Evolutionary conservation across 2,329 filamentous ascomycete genomes (phyloP), one percentile per base, ranked within the genome.

Genomic region (Aureobasidium leucospermi): DNA sequence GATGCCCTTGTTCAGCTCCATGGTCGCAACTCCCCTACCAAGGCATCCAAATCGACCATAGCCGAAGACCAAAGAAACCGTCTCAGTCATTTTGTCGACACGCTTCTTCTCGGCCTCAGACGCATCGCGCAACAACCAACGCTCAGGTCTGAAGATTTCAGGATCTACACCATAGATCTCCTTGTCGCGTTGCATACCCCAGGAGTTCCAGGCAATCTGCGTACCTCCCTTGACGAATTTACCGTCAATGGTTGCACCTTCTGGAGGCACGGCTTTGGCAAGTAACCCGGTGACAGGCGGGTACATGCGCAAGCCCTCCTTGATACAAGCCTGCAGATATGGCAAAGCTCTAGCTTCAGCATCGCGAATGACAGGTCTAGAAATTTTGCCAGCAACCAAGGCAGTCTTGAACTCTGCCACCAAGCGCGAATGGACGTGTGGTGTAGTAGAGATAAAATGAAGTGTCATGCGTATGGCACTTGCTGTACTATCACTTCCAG

Each of bases 401-500:
- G 74, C 75, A 6, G 63, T 63, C 63, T 74, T 71, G 8, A 80
- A 76, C 62, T 85, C 80, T 0, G 61, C 69, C 5, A 76, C 75
- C 0, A 85, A 70, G 3, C 69, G 77, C 4, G 63, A 59, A 60
- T 78, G 75, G 0, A 81, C 75, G 1, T 71, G 71, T 0, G 79
- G 78, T 28, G 75, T 78, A n/a, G 76, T 80, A 23, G 79, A 75
- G 59, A 85, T 67, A 65, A 81, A 76, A 23, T 84, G 74, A 58
- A 85, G 63, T 1, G 77, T 81, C 39, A 77, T 73, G 2, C 82
- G 77, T 9, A 85, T 76, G 1, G 76, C 76, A 0, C 79, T 81
- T 0, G 83, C 80, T 0, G 81, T 82, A 0, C 81, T 84, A 61
- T 85, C 82, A 0, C 80, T 81, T 4, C 82, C 83, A 4, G 81